Evolutionary conservation across 1,139 yeast genomes (phyloP).

Genomic region (Spathaspora sp.): DNA sequence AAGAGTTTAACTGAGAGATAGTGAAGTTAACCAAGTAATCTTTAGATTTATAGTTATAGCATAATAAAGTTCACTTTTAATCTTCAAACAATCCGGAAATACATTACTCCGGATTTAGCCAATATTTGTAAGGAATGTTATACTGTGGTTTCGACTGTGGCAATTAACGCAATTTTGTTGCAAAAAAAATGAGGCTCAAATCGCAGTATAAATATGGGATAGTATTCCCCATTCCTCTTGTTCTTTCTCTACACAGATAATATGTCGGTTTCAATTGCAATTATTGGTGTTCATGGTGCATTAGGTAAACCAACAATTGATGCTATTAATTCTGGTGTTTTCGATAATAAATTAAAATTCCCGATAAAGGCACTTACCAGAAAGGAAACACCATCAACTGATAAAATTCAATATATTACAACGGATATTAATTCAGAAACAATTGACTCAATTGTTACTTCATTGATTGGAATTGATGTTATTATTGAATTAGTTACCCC

Average conservation of each 20-base stretch:
- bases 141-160: too few relatives aligned
- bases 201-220: background rate
- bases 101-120: background rate
- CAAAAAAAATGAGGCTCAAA: background rate
- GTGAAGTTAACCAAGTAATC: too few relatives aligned
- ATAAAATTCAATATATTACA: conserved; percentile 39
- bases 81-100: background rate
- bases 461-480: conserved; percentile 50
- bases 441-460: conserved; percentile 25
- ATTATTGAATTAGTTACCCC: conserved; percentile 44
- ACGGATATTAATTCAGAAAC: conserved; percentile 26
- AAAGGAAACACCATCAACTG: conserved; percentile 37
- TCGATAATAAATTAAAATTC: conserved; percentile 39
- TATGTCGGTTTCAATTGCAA: conserved; percentile 37
- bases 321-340: conserved; percentile 43
- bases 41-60: too few relatives aligned
- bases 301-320: conserved; percentile 49
- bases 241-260: background rate
- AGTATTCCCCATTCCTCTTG: background rate
- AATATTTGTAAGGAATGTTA: background rate
- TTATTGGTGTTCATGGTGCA: conserved; percentile 54
- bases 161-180: too few relatives aligned
- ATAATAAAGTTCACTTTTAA: too few relatives aligned
- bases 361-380: conserved; percentile 57
- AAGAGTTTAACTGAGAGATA: too few relatives aligned